Base-by-base conservation (phyloP, 257 asterid genomes). In the Primulina tabacum region DNA sequence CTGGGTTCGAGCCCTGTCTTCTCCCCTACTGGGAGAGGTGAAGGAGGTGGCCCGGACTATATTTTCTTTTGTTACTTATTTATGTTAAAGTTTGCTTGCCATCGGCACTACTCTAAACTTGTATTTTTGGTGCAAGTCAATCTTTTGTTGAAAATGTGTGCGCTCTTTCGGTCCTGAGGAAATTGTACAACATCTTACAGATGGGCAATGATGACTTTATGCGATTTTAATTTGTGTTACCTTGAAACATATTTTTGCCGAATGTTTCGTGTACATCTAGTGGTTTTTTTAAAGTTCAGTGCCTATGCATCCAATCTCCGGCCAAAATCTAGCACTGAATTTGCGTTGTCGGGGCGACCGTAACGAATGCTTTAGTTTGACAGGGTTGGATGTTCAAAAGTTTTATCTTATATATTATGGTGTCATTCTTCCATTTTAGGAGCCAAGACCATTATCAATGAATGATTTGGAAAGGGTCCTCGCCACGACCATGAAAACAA, bases 361-460 rank as follows among this genome's bases (percentile, higher is more conserved):
- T 43, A 14, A 14, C 4, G 17, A 4, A 4, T 43, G 53, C 53
- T 50, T 47, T 50, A 50, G 5, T 17, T 14, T 2, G 57, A 50
- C 8, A 3, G 21, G 20, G 20, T 8, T 50, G 57, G 57, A 16
- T 50, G 3, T 50, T 6, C n/a, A 21, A 50, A 11, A n/a, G 32
- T 67, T 14, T 18, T 30, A 52, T 57, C 21, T 37, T 28, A 16
- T 50, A 5, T 50, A 16, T 32, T 10, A 7, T 60, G 10, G 4
- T 24, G 50, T 7, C 43, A 1, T 30, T 59, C 33, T 40, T 29
- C 64, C 56, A 0, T 62, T 64, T 47, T 76, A 90, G 97, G 95
- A 85, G 68, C 82, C 90, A 6, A 86, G 99, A 69, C 83, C 88
- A 53, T 82, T 90, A 77, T 60, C 88, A 1, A 90, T 89, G 76